These are phyloP conservation scores for Phycomyces blakesleeanus DNA, from an alignment of 192 early-diverging fungal species.

Conservation along the genomic window DNA sequence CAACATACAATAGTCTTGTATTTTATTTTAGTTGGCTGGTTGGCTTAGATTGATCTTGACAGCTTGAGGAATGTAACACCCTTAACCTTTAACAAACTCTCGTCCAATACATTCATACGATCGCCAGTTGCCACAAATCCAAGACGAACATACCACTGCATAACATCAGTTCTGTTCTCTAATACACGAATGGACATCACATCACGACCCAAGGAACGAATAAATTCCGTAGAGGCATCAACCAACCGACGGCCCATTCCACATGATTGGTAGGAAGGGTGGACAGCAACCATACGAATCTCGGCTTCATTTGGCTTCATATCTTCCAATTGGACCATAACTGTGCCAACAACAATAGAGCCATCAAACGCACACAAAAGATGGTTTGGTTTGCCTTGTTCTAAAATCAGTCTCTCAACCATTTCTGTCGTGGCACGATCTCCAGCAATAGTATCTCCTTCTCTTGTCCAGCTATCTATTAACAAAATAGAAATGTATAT, in stretches of 20 bases:
- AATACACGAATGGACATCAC: constrained; percentile 4
- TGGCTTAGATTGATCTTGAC: no score
- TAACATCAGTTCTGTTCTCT: neutral
- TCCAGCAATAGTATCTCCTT: neutral
- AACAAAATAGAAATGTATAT: neutral
- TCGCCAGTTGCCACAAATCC: constrained; percentile 6
- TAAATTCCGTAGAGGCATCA: neutral
- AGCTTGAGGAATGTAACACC: no score
- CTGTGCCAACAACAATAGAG: neutral
- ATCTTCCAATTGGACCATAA: neutral
- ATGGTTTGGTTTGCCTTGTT: neutral
- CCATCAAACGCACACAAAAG: constrained; percentile 3
- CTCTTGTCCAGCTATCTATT: constrained; percentile 12
- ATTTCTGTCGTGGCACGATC: neutral
- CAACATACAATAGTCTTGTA: no score
- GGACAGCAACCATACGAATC: constrained; percentile 2
- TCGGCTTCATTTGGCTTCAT: constrained; percentile 4
- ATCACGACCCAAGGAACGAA: neutral
- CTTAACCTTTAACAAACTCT: no score
- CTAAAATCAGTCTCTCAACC: neutral
- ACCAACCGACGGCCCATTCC: neutral
- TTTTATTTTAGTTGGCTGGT: no score
- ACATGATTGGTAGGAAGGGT: constrained; percentile 5
- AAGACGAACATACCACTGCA: constrained; percentile 1
- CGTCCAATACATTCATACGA: neutral